phyloP scores from a whole-genome alignment of 192 early-diverging fungal species.

The Coemansia brasiliensis region DNA sequence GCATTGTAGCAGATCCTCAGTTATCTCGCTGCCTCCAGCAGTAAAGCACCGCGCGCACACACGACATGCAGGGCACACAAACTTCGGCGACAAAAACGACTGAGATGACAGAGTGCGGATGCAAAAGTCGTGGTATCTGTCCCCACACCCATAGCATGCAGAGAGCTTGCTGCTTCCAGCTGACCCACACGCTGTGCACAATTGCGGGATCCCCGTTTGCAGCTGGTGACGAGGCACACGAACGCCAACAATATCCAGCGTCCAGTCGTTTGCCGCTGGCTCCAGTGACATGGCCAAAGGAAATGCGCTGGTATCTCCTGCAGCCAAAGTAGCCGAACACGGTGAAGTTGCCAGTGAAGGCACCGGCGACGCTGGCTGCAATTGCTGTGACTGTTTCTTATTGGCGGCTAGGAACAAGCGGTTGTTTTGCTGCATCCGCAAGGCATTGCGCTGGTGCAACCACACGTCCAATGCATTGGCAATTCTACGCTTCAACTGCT shows the following conservation, averaged over 20 bases:
- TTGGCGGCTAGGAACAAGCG: not conserved
- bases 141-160: slow-evolving; percentile 52
- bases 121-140: slow-evolving; percentile 56
- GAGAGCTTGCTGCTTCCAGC: slow-evolving; percentile 15
- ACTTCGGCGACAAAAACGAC: not conserved
- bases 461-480: slow-evolving; percentile 23
- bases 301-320: not conserved
- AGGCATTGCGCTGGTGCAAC: slow-evolving; percentile 8
- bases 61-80: slow-evolving; percentile 41
- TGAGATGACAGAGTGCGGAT: slow-evolving; percentile 1
- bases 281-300: not conserved
- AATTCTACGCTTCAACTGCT: slow-evolving; percentile 30
- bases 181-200: slow-evolving; percentile 40
- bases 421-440: not conserved
- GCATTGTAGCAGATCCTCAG: slow-evolving; percentile 29
- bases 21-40: not conserved
- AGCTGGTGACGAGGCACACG: not conserved
- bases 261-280: not conserved
- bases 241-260: not conserved
- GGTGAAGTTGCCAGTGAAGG: not conserved
- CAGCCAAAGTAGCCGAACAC: not conserved
- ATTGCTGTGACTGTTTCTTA: not conserved
- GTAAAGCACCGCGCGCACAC: slow-evolving; percentile 32
- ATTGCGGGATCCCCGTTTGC: not conserved
- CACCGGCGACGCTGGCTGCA: not conserved